Evolutionary conservation across 2,329 filamentous ascomycete species (phyloP).

Genomic region (Ustulina deusta): DNA sequence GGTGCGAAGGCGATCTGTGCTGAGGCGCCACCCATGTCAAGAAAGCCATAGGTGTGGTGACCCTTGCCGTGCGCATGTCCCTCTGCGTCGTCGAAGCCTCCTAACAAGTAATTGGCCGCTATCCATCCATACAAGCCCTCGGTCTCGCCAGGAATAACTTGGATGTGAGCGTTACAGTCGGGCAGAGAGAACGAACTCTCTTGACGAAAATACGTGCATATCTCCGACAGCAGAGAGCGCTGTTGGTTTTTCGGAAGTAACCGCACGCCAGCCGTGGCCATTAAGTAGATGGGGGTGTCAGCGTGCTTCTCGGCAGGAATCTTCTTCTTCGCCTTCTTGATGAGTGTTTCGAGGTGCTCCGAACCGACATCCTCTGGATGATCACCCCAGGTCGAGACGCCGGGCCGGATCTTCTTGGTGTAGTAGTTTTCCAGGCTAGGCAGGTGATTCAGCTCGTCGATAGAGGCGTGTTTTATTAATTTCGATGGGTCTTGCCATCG

Average conservation of each 20-base stretch:
- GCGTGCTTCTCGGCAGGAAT: constrained; percentile 81
- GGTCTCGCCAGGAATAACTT: constrained; percentile 94
- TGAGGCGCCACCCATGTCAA: constrained; percentile 98
- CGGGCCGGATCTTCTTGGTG: constrained; percentile 94
- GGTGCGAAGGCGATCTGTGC: constrained; percentile 98
- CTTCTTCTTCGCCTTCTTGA: constrained; percentile 83
- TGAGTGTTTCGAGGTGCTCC: constrained; percentile 82
- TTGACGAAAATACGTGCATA: constrained; percentile 83
- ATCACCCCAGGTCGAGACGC: constrained; percentile 89
- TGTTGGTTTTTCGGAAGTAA: constrained; percentile 81
- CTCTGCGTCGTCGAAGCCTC: constrained; percentile 84
- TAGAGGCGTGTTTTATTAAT: constrained; percentile 71
- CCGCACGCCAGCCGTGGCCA: constrained; percentile 96
- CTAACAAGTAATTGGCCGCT: constrained; percentile 93
- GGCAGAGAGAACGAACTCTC: constrained; percentile 86
- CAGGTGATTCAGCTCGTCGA: constrained; percentile 73
- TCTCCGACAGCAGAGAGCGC: constrained; percentile 76
- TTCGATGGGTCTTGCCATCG: constrained; percentile 84
- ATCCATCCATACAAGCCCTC: constrained; percentile 98
- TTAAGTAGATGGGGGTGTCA: constrained; percentile 91
- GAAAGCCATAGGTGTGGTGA: constrained; percentile 95
- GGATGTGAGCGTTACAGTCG: constrained; percentile 90
- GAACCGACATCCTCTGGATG: constrained; percentile 80
- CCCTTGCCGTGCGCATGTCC: constrained; percentile 84
- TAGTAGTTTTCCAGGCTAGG: constrained; percentile 86